Percentiles rank a stretch among this genome's conserved stretches.
These are phyloP conservation scores for Letharia lupina DNA, from an alignment of 495 filamentous ascomycete species.

Conservation along the genomic window DNA sequence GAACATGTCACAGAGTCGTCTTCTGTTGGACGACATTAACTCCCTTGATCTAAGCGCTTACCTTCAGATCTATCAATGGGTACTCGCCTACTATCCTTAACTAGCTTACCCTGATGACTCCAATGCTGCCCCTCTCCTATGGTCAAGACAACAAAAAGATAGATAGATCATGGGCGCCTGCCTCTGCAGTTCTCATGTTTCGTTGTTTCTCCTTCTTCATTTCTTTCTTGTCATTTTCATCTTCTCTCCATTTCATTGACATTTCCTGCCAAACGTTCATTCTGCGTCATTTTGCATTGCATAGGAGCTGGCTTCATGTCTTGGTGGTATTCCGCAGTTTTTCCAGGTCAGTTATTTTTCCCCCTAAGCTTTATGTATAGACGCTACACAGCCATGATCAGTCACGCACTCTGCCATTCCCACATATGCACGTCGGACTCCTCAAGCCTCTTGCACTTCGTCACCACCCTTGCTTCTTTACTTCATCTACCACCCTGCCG, in stretches of 20 bases:
- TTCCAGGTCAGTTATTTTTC: conserved; percentile 21
- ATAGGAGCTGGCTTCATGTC: conserved; percentile 25
- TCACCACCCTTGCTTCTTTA: conserved; percentile 11
- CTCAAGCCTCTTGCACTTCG: background rate
- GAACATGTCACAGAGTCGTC: conserved; percentile 1
- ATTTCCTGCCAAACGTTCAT: conserved; percentile 11
- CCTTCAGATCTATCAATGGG: conserved; percentile 17
- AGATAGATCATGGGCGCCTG: conserved; percentile 20
- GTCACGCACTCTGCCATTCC: background rate
- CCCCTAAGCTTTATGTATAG: conserved; percentile 6
- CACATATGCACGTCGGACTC: conserved; percentile 5
- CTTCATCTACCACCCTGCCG: conserved; percentile 15
- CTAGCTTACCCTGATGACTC: background rate
- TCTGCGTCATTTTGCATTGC: conserved; percentile 10
- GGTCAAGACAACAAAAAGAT: conserved; percentile 15
- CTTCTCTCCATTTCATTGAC: conserved; percentile 17
- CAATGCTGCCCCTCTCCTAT: conserved; percentile 2
- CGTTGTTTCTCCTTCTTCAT: conserved; percentile 17
- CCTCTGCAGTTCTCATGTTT: conserved; percentile 8
- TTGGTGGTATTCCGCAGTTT: conserved; percentile 20
- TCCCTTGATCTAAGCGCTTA: conserved; percentile 19
- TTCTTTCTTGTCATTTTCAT: conserved; percentile 9
- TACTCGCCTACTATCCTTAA: background rate
- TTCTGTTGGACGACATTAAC: conserved; percentile 14
- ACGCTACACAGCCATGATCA: conserved; percentile 20